phyloP scores from a whole-genome alignment of 2,329 filamentous ascomycete genomes.

The Passalora sequoiae region DNA sequence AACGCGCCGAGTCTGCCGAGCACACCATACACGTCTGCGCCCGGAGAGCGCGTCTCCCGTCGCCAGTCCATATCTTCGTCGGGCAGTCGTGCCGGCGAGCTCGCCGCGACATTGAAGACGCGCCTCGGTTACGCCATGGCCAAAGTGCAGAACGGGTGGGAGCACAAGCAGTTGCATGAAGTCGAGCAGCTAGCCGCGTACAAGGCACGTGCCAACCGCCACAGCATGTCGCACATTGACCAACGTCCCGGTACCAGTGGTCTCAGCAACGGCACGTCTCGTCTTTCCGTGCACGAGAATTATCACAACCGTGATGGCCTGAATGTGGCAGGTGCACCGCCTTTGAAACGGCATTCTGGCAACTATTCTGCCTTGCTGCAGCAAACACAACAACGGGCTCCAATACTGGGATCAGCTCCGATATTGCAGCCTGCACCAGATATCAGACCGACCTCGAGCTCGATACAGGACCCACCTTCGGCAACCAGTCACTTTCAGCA shows the following conservation, averaged over 20 bases:
- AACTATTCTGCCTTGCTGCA: conserved; percentile 20
- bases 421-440: conserved; percentile 30
- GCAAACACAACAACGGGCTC: conserved; percentile 11
- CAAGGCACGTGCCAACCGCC: conserved; percentile 38
- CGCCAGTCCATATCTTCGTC: conserved; percentile 64
- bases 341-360: conserved; percentile 32
- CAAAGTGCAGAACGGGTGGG: conserved; percentile 87
- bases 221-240: conserved; percentile 27
- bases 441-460: conserved; percentile 24
- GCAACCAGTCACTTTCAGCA: conserved; percentile 9
- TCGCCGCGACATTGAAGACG: conserved; percentile 75
- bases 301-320: conserved; percentile 14
- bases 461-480: conserved; percentile 8
- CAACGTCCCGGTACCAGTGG: conserved; percentile 28
- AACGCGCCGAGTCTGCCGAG: conserved; percentile 42
- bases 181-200: conserved; percentile 70
- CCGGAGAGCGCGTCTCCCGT: conserved; percentile 49
- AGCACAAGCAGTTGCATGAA: conserved; percentile 70
- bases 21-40: conserved; percentile 31
- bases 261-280: conserved; percentile 25
- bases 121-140: conserved; percentile 89
- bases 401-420: conserved; percentile 5
- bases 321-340: conserved; percentile 21
- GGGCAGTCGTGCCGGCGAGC: conserved; percentile 71
- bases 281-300: conserved; percentile 28